Evolutionary conservation across 2,329 filamentous ascomycete genomes (phyloP).

Genomic region (Lecanosticta acicola): DNA sequence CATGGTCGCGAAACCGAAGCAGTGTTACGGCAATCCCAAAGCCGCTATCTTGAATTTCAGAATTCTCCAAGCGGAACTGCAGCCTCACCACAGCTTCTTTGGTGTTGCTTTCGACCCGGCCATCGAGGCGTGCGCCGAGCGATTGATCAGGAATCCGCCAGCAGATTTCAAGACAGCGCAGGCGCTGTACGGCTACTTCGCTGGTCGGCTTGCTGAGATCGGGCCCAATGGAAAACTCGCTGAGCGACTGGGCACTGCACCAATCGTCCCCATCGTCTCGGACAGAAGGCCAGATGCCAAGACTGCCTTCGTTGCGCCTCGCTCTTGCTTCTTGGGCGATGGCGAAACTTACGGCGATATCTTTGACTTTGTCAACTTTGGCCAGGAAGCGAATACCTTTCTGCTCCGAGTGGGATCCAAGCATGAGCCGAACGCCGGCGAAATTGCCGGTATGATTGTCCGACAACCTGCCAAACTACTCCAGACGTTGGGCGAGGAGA

Average conservation of each 20-base stretch:
- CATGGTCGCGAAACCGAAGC: constrained; percentile 62
- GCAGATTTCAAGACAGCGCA: constrained; percentile 60
- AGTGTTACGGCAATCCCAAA: constrained; percentile 76
- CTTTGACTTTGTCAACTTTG: constrained; percentile 96
- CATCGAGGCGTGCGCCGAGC: constrained; percentile 68
- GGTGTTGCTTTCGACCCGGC: constrained; percentile 78
- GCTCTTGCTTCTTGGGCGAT: constrained; percentile 72
- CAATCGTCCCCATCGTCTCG: constrained; percentile 63
- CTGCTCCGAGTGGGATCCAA: constrained; percentile 85
- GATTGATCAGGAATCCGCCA: constrained; percentile 67
- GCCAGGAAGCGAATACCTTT: constrained; percentile 79
- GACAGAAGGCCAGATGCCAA: constrained; percentile 19
- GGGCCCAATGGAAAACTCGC: constrained; percentile 51
- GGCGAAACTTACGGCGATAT: constrained; percentile 74
- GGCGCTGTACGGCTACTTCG: constrained; percentile 76
- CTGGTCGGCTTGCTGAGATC: constrained; percentile 69
- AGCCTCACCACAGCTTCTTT: constrained; percentile 75
- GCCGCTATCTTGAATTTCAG: constrained; percentile 75
- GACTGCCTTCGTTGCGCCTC: constrained; percentile 59
- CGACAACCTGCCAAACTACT: constrained; percentile 77
- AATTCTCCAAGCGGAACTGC: constrained; percentile 70
- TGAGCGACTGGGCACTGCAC: constrained; percentile 56
- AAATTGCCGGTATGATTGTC: constrained; percentile 79
- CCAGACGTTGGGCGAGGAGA: constrained; percentile 74
- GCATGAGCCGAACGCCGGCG: constrained; percentile 77